Percentiles rank a stretch among this genome's conserved stretches.
Evolutionary conservation across 495 filamentous ascomycete species (phyloP).

Genomic region (Evernia prunastri): DNA sequence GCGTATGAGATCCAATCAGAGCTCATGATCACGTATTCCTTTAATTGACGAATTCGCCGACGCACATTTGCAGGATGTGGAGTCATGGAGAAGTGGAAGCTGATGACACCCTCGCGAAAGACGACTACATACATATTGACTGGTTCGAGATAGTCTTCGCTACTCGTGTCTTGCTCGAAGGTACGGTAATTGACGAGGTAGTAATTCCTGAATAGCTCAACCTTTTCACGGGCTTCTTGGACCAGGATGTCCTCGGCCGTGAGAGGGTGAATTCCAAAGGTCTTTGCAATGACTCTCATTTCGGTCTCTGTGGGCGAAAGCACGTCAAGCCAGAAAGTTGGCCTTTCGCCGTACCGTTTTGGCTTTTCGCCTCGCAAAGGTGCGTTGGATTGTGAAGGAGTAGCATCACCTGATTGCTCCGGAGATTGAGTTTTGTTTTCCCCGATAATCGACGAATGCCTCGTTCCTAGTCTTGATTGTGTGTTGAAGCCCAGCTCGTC

Average conservation of each 20-base stretch:
- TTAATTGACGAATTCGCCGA: conserved; percentile 82
- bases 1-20: conserved; percentile 99
- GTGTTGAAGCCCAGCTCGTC: conserved; percentile 22
- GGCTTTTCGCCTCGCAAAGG: conserved; percentile 39
- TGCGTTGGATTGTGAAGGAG: conserved; percentile 29
- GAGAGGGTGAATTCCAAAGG: conserved; percentile 90
- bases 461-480: conserved; percentile 24
- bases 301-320: conserved; percentile 84
- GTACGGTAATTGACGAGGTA: conserved; percentile 98
- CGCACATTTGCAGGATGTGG: conserved; percentile 95
- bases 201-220: conserved; percentile 93
- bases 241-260: conserved; percentile 96
- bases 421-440: conserved; percentile 18
- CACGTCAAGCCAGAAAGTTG: conserved; percentile 94
- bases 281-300: conserved; percentile 84
- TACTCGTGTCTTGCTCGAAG: conserved; percentile 87
- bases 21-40: conserved; percentile 86
- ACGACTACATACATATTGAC: conserved; percentile 98
- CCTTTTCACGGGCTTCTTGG: conserved; percentile 94
- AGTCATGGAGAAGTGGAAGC: conserved; percentile 89
- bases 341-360: conserved; percentile 75
- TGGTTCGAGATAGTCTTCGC: conserved; percentile 83
- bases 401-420: conserved; percentile 28
- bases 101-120: conserved; percentile 89
- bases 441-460: conserved; percentile 28